Evolutionary conservation across 352 stramenopile genomes (phyloP), one percentile per base, ranked within the genome.

Genomic region (Pythium guiyangense): DNA sequence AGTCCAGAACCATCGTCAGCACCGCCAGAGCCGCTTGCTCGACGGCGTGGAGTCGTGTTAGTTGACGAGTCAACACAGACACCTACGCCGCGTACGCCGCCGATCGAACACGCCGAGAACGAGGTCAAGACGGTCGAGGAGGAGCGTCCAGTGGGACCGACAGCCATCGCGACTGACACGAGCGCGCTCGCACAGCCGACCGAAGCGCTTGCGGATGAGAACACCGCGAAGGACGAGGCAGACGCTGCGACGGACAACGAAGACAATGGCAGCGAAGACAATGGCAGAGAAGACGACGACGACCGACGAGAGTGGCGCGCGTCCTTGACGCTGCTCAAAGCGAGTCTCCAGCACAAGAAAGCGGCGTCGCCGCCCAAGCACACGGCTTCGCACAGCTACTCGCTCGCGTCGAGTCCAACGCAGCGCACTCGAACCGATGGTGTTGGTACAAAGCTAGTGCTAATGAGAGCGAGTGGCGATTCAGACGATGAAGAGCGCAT

Each of bases 321-420:
- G 4, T 70, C 73, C 27, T 44, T 80, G 48, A 76, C 63, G 31
- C 55, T 80, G n/a, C 58, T 80, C 15, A 64, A 69, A 34, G 62
- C 64, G 26, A 62, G 52, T 26, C 50, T 80, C 27, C 63, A 72
- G 20, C 64, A 77, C 18, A 77, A 78, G 47, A 69, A 68, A 27
- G 50, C 29, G 29, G 29, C 26, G 17, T 64, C 63, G n/a, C 62
- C 62, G 2, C 57, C 45, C 0, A 74, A 66, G 27, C 67, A 46
- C 27, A 9, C 29, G 29, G 8, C 8, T 8, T 8, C 4, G 29
- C 29, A 34, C 29, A 9, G 25, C 52, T n/a, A n/a, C n/a, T 34
- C 52, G 49, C 18, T 55, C 44, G 4, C 60, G 5, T 17, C 37
- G 17, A 14, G 37, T 14, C 37, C 37, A 43, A n/a, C 12, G 2